A percentile compares a stretch with the other conserved stretches of the same genome.
These are phyloP conservation scores for Amesomyces nigricolor DNA, from an alignment of 2,329 filamentous ascomycete species.

Conservation along the genomic window DNA sequence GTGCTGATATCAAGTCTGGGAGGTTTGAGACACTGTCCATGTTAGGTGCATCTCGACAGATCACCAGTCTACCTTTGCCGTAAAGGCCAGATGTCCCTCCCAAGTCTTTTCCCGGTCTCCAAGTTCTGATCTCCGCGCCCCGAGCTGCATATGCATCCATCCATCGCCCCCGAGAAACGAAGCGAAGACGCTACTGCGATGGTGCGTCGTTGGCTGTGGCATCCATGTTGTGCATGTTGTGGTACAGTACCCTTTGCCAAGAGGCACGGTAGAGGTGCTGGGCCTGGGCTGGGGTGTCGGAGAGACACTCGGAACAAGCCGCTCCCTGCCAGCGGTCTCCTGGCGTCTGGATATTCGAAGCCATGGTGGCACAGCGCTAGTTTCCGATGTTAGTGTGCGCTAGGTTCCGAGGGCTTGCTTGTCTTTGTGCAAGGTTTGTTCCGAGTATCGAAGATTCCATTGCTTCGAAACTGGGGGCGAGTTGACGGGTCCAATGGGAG, in stretches of 20 bases:
- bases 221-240: not conserved
- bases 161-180: not conserved
- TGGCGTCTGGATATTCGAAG: not conserved
- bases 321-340: not conserved
- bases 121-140: not conserved
- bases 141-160: conserved; percentile 1
- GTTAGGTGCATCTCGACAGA: too few species aligned
- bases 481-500: not conserved
- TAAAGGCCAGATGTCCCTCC: not conserved
- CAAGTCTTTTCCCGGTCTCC: not conserved
- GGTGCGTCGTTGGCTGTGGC: not conserved
- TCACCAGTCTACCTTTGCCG: too few species aligned
- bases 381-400: not conserved
- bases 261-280: not conserved
- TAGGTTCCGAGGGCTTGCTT: not conserved
- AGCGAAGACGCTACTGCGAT: not conserved
- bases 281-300: not conserved
- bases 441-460: not conserved
- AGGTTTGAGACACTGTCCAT: too few species aligned
- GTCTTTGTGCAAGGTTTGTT: not conserved
- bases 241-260: conserved; percentile 8
- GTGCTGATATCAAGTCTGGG: too few species aligned
- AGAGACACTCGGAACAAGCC: too few species aligned
- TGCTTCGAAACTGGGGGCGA: not conserved
- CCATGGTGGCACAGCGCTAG: not conserved